Evolutionary conservation across 495 filamentous ascomycete species (phyloP).

Genomic region (Glonium stellatum): DNA sequence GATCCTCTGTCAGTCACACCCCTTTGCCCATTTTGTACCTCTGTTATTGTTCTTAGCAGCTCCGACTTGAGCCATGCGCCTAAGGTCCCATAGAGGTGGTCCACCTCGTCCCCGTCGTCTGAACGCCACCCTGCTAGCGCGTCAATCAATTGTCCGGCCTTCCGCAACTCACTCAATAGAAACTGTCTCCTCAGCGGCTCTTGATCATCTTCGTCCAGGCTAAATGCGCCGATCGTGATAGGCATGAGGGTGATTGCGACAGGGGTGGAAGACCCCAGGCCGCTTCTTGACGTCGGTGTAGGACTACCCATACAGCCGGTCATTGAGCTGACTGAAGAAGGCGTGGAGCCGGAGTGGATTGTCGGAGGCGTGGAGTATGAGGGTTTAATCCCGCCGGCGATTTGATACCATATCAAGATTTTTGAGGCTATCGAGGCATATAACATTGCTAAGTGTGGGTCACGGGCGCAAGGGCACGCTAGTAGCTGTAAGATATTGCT

Average conservation of each 20-base stretch:
- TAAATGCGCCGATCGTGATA: conserved; percentile 23
- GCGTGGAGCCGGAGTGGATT: background rate
- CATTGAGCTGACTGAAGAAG: conserved; percentile 2
- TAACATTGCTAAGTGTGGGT: conserved; percentile 26
- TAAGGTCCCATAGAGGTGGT: conserved; percentile 17
- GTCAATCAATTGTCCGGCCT: conserved; percentile 20
- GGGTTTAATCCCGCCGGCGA: conserved; percentile 16
- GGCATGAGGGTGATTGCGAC: conserved; percentile 16
- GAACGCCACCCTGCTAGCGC: conserved; percentile 14
- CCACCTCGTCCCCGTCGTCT: conserved; percentile 6
- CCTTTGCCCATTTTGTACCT: conserved; percentile 1
- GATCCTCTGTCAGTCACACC: background rate
- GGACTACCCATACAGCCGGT: background rate
- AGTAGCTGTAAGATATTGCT: conserved; percentile 20
- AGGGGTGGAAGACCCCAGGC: background rate
- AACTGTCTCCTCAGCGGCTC: conserved; percentile 19
- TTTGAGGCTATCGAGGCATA: conserved; percentile 27
- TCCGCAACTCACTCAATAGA: conserved; percentile 24
- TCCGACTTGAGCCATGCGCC: conserved; percentile 26
- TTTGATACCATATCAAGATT: conserved; percentile 26
- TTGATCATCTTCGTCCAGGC: conserved; percentile 27
- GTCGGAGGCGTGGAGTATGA: conserved; percentile 6
- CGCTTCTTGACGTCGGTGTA: background rate
- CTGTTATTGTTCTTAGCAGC: conserved; percentile 16
- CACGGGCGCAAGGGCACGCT: conserved; percentile 19